Evolutionary conservation across 305 asterid species (phyloP).

Genomic region (Fraxinus angustifolia): DNA sequence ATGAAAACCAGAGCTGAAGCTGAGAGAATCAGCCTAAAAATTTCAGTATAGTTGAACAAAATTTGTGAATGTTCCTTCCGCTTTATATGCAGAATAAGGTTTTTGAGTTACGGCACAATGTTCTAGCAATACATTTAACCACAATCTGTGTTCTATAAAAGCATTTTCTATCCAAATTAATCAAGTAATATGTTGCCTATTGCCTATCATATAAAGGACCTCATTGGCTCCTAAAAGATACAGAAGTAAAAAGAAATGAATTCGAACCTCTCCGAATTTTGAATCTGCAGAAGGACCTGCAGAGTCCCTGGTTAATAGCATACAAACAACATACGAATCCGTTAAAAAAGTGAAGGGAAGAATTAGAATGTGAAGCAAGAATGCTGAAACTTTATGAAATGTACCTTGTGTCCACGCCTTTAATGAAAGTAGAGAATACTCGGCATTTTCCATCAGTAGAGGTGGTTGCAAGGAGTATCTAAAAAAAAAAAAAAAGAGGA

Average conservation of each 20-base stretch:
- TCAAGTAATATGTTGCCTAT: constrained; percentile 10
- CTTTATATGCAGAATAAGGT: neutral
- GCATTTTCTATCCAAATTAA: constrained; percentile 3
- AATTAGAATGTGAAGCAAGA: constrained; percentile 13
- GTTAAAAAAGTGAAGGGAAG: constrained; percentile 19
- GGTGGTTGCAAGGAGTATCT: constrained; percentile 94
- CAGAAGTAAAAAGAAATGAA: constrained; percentile 20
- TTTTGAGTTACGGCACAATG: neutral
- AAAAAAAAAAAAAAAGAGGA: neutral
- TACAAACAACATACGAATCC: constrained; percentile 21
- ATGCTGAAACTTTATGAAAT: constrained; percentile 24
- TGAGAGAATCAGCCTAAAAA: neutral
- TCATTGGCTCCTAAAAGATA: constrained; percentile 18
- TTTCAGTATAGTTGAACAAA: neutral
- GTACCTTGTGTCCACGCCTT: constrained; percentile 91
- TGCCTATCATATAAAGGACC: constrained; percentile 18
- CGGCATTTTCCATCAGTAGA: constrained; percentile 99
- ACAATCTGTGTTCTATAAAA: neutral
- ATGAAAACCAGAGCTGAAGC: neutral
- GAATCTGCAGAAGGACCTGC: constrained; percentile 58
- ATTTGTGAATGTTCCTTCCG: neutral
- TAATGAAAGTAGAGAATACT: constrained; percentile 94
- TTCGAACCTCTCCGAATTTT: constrained; percentile 90
- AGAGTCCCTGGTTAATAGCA: constrained; percentile 53
- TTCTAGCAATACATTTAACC: neutral